These are phyloP conservation scores for Cryphonectria nitschkei DNA, from an alignment of 2,329 filamentous ascomycete genomes.

Conservation along the genomic window DNA sequence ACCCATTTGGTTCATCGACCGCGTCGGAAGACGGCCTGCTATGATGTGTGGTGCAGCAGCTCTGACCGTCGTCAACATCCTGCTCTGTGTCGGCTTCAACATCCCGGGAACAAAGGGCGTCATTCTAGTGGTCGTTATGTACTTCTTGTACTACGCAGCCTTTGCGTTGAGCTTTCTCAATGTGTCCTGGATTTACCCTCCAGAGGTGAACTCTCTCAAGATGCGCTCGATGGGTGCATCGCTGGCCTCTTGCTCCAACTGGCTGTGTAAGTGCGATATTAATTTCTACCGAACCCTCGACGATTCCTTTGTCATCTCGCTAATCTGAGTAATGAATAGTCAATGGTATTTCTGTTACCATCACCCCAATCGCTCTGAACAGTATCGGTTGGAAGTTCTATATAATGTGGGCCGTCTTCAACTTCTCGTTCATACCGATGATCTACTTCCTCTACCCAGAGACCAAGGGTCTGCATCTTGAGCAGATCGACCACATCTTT, in stretches of 20 bases:
- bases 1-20: constrained; percentile 23
- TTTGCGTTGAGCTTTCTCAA: constrained; percentile 25
- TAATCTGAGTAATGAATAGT: constrained; percentile 7
- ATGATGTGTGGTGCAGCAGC: constrained; percentile 20
- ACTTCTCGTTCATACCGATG: constrained; percentile 32
- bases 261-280: constrained; percentile 31
- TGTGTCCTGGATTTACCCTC: constrained; percentile 26
- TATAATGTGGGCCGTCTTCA: constrained; percentile 33
- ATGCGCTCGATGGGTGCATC: constrained; percentile 31
- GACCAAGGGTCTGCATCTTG: constrained; percentile 35
- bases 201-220: constrained; percentile 26
- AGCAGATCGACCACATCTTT: constrained; percentile 31
- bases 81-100: constrained; percentile 22
- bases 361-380: constrained; percentile 31
- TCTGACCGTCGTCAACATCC: constrained; percentile 6
- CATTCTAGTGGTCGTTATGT: constrained; percentile 19
- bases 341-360: constrained; percentile 16
- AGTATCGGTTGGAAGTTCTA: constrained; percentile 34
- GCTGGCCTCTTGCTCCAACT: constrained; percentile 32
- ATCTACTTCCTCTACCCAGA: constrained; percentile 37
- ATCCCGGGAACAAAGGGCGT: constrained; percentile 7
- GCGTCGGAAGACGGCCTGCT: constrained; percentile 11
- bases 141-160: constrained; percentile 27
- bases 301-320: neutral
- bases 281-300: neutral